A percentile compares a stretch with the other conserved stretches of the same genome.
These are phyloP conservation scores for Medicago lupulina DNA, from an alignment of 306 rosid genomes.

Conservation along the genomic window DNA sequence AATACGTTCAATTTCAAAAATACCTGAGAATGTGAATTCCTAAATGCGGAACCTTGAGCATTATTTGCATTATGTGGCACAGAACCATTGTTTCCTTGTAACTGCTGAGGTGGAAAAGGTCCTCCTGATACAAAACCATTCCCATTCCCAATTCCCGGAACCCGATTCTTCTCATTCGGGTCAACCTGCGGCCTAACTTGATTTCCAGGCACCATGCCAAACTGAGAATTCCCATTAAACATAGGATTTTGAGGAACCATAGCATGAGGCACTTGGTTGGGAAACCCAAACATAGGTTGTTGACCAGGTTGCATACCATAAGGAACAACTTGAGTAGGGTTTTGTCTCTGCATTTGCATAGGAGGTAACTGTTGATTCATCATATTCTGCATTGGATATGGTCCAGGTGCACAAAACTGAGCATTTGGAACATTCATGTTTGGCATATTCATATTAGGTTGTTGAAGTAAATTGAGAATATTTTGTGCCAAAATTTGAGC, in stretches of 20 bases:
- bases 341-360: conserved; percentile 51
- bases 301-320: conserved; percentile 48
- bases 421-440: conserved; percentile 59
- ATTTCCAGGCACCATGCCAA: conserved; percentile 55
- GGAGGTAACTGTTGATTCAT: conserved; percentile 71
- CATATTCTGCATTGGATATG: conserved; percentile 62
- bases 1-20: conserved; percentile 20
- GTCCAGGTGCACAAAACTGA: conserved; percentile 57
- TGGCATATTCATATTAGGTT: conserved; percentile 58
- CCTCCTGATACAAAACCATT: conserved; percentile 49
- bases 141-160: conserved; percentile 43
- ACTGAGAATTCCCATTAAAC: conserved; percentile 47
- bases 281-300: conserved; percentile 52
- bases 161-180: conserved; percentile 53
- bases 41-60: conserved; percentile 52
- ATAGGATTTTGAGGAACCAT: conserved; percentile 58
- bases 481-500: conserved; percentile 58
- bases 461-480: conserved; percentile 61
- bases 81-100: conserved; percentile 50
- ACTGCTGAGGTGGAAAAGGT: conserved; percentile 51
- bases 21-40: conserved; percentile 67
- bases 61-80: conserved; percentile 43
- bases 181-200: conserved; percentile 54
- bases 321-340: conserved; percentile 60
- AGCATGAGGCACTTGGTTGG: conserved; percentile 57